Base-by-base conservation (phyloP, 805 yeast genomes). In the Cyberlindnera petersonii region DNA sequence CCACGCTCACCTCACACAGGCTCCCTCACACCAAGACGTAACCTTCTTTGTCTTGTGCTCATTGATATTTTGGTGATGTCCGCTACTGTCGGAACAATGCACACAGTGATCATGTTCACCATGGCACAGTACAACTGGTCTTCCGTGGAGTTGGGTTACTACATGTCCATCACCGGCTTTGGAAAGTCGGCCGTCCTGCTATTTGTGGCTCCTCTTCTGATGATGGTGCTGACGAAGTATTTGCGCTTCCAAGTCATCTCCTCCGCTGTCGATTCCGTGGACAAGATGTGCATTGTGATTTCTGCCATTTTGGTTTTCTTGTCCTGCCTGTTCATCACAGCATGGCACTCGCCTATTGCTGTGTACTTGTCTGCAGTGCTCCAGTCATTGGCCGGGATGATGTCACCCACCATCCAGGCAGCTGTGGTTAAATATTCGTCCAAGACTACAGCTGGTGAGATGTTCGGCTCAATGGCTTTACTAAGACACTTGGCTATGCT, bases 71-170 rank as follows among this genome's bases (percentile, higher is more conserved):
- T 48, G 24, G 43, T 40, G 11, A 53, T 49, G 52, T 47, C 50
- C 8, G 47, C 53, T n/a, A 42, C 55, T 4, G 51, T 46, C 15
- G 59, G 59, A 1, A 43, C 48, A 9, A 37, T 47, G 36, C 49
- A 44, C 14, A 48, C 49, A 3, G 35, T 48, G 1, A 39, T 47
- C 5, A 39, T 49, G 4, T 54, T 44, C 31, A 36, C 55, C 6
- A 50, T 54, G 24, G 26, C 49, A 18, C 31, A 39, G n/a, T 52
- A 33, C 24, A 20, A 44, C 3, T 54, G 57, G 57, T 34, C 50
- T 2, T 45, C 53, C 19, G 57, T 54, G 7, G 54, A 54, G 32
- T 33, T 54, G 6, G 57, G 59, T 3, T 54, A 52, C 37, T 52
- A 40, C 38, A 49, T 50, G 49, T 51, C 56, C 19, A 30, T 52